Evolutionary conservation across 2,329 filamentous ascomycete species (phyloP).

Genomic region (Elsinoe arachidis): DNA sequence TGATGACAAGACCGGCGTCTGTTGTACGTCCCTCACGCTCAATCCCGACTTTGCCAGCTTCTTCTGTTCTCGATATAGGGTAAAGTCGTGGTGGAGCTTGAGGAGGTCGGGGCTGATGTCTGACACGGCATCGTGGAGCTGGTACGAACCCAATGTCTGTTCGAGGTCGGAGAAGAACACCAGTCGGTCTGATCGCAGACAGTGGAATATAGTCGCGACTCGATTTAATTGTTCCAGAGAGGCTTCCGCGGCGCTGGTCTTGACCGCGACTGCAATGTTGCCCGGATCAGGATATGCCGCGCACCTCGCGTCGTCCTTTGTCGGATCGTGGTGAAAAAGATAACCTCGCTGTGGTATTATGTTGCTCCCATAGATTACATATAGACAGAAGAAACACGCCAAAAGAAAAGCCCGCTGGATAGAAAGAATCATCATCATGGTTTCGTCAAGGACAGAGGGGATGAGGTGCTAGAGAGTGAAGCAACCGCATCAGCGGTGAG

Average conservation of each 20-base stretch:
- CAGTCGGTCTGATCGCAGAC: conserved; percentile 23
- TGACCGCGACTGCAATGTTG: conserved; percentile 11
- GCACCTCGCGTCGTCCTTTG: conserved; percentile 9
- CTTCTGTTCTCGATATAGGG: conserved; percentile 19
- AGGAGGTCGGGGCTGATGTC: conserved; percentile 25
- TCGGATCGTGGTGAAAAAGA: conserved; percentile 7
- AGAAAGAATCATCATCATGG: conserved; percentile 10
- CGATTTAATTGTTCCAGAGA: conserved; percentile 9
- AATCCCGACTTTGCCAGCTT: conserved; percentile 14
- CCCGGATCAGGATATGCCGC: conserved; percentile 13
- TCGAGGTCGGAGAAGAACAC: conserved; percentile 52
- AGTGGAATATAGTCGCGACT: conserved; percentile 12
- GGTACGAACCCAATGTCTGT: conserved; percentile 42
- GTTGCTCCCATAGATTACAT: conserved; percentile 7
- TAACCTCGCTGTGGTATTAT: conserved; percentile 9
- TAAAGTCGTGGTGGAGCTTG: conserved; percentile 18
- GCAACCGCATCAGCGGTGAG: neutral
- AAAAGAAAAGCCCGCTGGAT: conserved; percentile 9
- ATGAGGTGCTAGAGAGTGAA: conserved; percentile 10
- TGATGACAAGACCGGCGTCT: conserved; percentile 10
- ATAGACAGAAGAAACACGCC: conserved; percentile 9
- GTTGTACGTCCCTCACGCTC: conserved; percentile 15
- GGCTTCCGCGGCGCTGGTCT: conserved; percentile 10
- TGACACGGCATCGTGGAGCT: conserved; percentile 43
- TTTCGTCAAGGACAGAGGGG: conserved; percentile 3